These are phyloP conservation scores for Cyanidiococcus yangmingshanensis DNA, from an alignment of 23 red algal genomes.

Conservation along the genomic window DNA sequence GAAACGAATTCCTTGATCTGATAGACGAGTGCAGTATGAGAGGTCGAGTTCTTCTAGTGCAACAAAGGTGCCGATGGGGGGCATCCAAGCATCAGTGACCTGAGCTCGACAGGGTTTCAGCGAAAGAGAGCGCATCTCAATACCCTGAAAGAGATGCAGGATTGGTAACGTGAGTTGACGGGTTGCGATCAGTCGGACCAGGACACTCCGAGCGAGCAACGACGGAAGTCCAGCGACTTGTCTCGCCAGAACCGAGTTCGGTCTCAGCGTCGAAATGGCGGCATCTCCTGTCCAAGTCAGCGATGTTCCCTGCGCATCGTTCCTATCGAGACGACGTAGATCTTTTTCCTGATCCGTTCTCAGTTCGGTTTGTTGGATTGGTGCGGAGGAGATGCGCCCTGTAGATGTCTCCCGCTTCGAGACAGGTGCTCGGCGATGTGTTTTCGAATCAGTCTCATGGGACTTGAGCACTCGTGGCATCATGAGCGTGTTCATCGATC, in stretches of 20 bases:
- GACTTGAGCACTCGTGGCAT: too few species aligned
- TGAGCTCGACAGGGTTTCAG: neutral
- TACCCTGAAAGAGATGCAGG: neutral
- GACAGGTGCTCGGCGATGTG: too few species aligned
- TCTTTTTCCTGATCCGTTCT: too few species aligned
- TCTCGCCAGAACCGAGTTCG: neutral
- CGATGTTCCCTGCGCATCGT: too few species aligned
- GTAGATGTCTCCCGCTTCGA: too few species aligned
- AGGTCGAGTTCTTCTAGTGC: neutral
- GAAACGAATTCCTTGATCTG: neutral
- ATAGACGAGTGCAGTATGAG: neutral
- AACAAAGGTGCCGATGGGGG: slow-evolving; percentile 2
- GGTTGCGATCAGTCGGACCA: neutral
- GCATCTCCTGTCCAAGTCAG: too few species aligned
- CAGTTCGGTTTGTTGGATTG: too few species aligned
- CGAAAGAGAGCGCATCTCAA: neutral
- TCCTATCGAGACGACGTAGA: too few species aligned
- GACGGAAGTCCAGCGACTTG: neutral
- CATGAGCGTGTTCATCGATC: too few species aligned
- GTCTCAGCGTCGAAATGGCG: too few species aligned
- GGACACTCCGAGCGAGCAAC: neutral
- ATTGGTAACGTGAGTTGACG: neutral
- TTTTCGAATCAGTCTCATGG: too few species aligned
- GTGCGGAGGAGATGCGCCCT: too few species aligned
- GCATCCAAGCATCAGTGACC: neutral